Evolutionary conservation across 1,284 basidiomycete genomes (phyloP).

Genomic region (Macrocystidia cucumis): DNA sequence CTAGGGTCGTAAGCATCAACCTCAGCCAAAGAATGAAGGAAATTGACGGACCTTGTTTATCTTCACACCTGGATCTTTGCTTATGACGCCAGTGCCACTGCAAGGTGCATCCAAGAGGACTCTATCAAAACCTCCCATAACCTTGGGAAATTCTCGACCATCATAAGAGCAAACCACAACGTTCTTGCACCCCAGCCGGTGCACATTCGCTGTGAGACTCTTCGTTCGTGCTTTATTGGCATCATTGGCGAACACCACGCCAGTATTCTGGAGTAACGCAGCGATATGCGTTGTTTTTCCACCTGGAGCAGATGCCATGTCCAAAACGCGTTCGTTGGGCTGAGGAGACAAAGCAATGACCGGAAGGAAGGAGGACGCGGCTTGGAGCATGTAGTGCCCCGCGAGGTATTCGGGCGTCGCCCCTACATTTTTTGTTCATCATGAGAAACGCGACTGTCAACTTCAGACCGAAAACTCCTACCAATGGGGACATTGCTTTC

Average conservation of each 20-base stretch:
- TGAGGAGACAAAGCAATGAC: constrained; percentile 94
- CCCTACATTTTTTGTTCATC: constrained; percentile 27
- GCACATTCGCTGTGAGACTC: constrained; percentile 94
- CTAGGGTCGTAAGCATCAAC: constrained; percentile 31
- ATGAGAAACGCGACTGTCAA: constrained; percentile 1
- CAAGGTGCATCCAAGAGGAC: constrained; percentile 97
- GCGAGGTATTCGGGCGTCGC: constrained; percentile 99
- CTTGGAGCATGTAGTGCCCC: constrained; percentile 99
- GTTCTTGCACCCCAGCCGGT: constrained; percentile 97
- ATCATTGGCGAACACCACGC: constrained; percentile 97
- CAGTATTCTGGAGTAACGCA: constrained; percentile 96
- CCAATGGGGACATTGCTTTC: constrained; percentile 95
- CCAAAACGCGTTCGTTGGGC: constrained; percentile 90
- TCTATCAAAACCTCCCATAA: constrained; percentile 97
- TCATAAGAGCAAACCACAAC: constrained; percentile 98
- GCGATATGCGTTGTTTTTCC: constrained; percentile 97
- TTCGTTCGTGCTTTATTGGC: constrained; percentile 94
- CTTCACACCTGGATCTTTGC: constrained; percentile 97
- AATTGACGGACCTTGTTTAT: constrained; percentile 81
- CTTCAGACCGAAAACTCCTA: constrained; percentile 15
- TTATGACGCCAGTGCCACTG: constrained; percentile 96
- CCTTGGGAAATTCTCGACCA: constrained; percentile 97
- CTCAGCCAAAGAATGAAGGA: constrained; percentile 1
- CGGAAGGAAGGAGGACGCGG: constrained; percentile 98
- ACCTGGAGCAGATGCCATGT: constrained; percentile 98